These are phyloP conservation scores for Chrysanthemum lavandulifolium DNA, from an alignment of 129 eudicot species.

Conservation along the genomic window DNA sequence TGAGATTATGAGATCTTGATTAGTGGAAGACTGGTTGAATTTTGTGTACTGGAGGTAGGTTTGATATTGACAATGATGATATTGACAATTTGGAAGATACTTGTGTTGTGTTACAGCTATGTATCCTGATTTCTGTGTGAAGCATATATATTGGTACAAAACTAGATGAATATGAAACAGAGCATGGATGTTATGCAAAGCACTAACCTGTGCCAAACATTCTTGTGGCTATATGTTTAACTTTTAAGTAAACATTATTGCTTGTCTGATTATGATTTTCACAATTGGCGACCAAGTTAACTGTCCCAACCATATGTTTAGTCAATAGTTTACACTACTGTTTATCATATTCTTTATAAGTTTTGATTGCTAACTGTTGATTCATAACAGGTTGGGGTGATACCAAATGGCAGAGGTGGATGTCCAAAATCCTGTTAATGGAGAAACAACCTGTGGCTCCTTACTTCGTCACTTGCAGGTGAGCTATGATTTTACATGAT, in stretches of 20 bases:
- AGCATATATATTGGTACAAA: no score
- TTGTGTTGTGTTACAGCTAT: no score
- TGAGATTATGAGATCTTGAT: background rate
- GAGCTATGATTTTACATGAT: conserved; percentile 12
- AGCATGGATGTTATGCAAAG: no score
- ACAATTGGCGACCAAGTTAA: no score
- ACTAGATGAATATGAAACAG: no score
- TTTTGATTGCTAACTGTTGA: conserved; percentile 21
- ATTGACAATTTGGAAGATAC: no score
- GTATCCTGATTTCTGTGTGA: no score
- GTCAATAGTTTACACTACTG: background rate
- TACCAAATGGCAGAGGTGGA: conserved; percentile 69
- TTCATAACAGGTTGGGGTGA: conserved; percentile 30
- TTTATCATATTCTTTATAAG: background rate
- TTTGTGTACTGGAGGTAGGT: background rate
- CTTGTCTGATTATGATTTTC: no score
- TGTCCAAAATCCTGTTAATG: conserved; percentile 48
- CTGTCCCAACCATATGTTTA: no score
- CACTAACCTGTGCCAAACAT: no score
- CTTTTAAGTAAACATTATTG: no score
- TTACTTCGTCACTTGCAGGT: conserved; percentile 84
- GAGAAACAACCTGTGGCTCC: conserved; percentile 72
- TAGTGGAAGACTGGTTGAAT: background rate
- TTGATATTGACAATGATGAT: background rate
- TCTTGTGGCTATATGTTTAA: no score